These are phyloP conservation scores for Scutellaria galericulata DNA, from an alignment of 257 asterid species.

Conservation along the genomic window DNA sequence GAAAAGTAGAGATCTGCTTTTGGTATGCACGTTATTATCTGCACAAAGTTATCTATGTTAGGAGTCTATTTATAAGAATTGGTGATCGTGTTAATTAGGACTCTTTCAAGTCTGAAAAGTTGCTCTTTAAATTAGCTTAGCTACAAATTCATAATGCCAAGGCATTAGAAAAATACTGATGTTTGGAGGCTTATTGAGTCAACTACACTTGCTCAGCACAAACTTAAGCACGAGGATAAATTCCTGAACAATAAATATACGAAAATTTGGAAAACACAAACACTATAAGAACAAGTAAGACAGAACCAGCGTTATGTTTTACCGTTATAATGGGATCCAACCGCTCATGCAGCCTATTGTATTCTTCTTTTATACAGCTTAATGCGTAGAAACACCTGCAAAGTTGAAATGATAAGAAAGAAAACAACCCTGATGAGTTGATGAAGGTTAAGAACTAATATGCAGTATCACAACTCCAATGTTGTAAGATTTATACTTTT, in stretches of 20 bases:
- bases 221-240: constrained; percentile 2
- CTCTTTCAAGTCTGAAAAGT: neutral
- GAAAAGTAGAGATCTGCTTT: neutral
- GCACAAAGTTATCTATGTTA: too few species aligned
- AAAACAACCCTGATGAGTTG: neutral
- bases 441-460: neutral
- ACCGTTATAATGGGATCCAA: constrained; percentile 39
- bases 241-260: neutral
- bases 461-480: neutral
- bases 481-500: constrained; percentile 12
- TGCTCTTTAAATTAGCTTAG: neutral
- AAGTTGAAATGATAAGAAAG: neutral
- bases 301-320: neutral
- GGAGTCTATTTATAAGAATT: constrained; percentile 3
- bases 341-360: constrained; percentile 24
- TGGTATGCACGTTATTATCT: neutral
- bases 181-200: neutral
- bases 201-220: neutral
- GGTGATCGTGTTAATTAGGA: neutral
- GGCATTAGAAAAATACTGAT: neutral
- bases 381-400: constrained; percentile 40
- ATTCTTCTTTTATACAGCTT: constrained; percentile 28
- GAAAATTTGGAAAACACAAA: neutral
- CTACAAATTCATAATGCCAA: neutral
- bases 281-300: neutral